phyloP scores from a whole-genome alignment of 805 yeast genomes.

The Saccharomycopsis javanensis region DNA sequence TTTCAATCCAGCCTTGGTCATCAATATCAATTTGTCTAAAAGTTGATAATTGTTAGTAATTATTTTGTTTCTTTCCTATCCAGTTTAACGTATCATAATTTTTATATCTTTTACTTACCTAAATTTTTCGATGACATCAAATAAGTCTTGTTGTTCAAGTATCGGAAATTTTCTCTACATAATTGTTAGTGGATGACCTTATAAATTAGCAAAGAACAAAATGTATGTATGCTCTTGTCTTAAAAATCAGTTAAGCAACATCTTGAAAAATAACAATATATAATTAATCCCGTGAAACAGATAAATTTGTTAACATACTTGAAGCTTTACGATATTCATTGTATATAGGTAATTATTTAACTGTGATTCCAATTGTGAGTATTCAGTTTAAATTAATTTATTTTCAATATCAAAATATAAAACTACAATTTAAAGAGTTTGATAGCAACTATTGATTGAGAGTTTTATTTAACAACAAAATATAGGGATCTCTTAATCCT shows the following conservation, averaged over 20 bases:
- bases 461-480: too few species aligned
- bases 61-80: background rate
- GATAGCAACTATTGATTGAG: too few species aligned
- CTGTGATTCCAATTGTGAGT: background rate
- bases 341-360: background rate
- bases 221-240: background rate
- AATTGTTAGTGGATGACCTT: background rate
- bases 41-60: conserved; percentile 10
- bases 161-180: conserved; percentile 75
- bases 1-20: conserved; percentile 91
- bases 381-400: background rate
- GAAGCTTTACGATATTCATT: conserved; percentile 62
- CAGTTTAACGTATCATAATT: background rate
- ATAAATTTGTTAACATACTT: conserved; percentile 30
- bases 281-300: background rate
- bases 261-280: background rate
- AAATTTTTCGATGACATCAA: conserved; percentile 77
- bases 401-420: too few species aligned
- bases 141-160: conserved; percentile 77
- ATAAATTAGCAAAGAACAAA: background rate
- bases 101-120: conserved; percentile 23
- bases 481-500: too few species aligned
- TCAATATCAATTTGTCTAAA: conserved; percentile 65
- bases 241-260: background rate
- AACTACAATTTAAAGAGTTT: too few species aligned